phyloP scores from a whole-genome alignment of 1,139 yeast genomes.

The Candida sp. region DNA sequence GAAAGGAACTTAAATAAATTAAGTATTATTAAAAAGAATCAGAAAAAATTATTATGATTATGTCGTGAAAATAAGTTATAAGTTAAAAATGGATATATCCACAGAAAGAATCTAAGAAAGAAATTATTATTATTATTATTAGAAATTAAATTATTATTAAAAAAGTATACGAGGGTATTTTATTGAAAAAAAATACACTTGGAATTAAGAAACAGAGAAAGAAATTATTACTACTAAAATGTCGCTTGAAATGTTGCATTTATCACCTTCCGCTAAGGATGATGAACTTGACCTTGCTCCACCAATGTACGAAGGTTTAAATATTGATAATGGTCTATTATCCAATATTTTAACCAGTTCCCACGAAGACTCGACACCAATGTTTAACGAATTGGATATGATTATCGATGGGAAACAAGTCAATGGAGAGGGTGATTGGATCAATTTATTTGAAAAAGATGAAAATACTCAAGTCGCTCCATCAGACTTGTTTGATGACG shows the following conservation, averaged over 20 bases:
- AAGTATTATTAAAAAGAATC: not conserved
- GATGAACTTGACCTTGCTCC: not conserved
- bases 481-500: not conserved
- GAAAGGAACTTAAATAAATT: not conserved
- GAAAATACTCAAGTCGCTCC: conserved; percentile 8
- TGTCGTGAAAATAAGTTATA: not conserved
- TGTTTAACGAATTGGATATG: conserved; percentile 58
- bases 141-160: not conserved
- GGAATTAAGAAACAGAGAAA: not conserved
- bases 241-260: conserved; percentile 2
- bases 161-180: not conserved
- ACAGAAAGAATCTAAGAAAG: not conserved
- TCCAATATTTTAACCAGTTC: not conserved
- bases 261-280: conserved; percentile 2
- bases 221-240: not conserved
- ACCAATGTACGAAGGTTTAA: conserved; percentile 1
- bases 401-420: conserved; percentile 43
- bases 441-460: conserved; percentile 51
- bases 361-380: conserved; percentile 48
- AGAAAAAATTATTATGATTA: not conserved
- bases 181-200: not conserved
- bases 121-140: too few relatives aligned
- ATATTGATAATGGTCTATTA: not conserved
- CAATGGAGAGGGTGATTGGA: conserved; percentile 56
- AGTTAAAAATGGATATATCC: not conserved